phyloP scores from a whole-genome alignment of 2,329 filamentous ascomycete genomes.

The Metarhizium sp. region DNA sequence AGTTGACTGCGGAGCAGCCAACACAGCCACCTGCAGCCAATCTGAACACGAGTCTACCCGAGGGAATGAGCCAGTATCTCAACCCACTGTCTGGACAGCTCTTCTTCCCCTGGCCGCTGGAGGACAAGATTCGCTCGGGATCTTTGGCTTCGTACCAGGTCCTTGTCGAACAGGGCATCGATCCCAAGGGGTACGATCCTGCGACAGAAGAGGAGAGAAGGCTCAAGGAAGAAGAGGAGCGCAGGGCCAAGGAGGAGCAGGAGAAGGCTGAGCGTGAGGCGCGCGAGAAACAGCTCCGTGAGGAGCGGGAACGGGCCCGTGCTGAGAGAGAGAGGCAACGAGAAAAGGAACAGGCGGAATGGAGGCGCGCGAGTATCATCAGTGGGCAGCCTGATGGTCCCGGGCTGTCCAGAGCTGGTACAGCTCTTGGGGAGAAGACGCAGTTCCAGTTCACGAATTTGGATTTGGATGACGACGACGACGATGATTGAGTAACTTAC shows the following conservation, averaged over 20 bases:
- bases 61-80: constrained; percentile 36
- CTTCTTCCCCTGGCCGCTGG: constrained; percentile 72
- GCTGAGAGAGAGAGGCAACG: constrained; percentile 34
- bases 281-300: constrained; percentile 28
- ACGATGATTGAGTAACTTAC: constrained; percentile 18
- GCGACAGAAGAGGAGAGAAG: constrained; percentile 42
- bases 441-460: constrained; percentile 48
- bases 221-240: constrained; percentile 40
- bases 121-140: constrained; percentile 59
- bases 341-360: constrained; percentile 32
- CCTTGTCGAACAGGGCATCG: constrained; percentile 51
- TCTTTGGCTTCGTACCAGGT: constrained; percentile 56
- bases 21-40: constrained; percentile 24
- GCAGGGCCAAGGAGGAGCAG: constrained; percentile 34
- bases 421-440: constrained; percentile 30
- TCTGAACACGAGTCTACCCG: constrained; percentile 35
- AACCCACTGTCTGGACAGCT: constrained; percentile 46
- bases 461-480: constrained; percentile 34
- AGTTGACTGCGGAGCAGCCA: constrained; percentile 18
- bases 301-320: constrained; percentile 28
- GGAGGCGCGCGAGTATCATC: constrained; percentile 28
- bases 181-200: constrained; percentile 52
- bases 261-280: constrained; percentile 37
- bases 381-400: constrained; percentile 15
- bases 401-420: constrained; percentile 14